A percentile compares a stretch with the other conserved stretches of the same genome.
These are phyloP conservation scores for Colletotrichum eremochloae DNA, from an alignment of 2,329 filamentous ascomycete genomes.

Conservation along the genomic window DNA sequence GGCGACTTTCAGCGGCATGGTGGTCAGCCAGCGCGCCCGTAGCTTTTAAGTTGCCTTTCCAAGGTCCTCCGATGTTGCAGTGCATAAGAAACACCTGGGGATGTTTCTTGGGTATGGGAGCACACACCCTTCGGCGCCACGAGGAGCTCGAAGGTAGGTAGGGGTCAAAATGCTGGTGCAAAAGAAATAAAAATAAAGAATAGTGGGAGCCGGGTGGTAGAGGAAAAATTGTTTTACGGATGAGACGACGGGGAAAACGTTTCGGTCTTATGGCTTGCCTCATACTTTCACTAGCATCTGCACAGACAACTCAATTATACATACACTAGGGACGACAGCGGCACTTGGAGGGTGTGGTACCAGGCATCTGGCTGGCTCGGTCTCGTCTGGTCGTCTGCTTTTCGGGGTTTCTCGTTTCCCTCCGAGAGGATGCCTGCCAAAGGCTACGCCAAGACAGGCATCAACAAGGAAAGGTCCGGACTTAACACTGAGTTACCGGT, in stretches of 20 bases:
- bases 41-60: constrained; percentile 7
- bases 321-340: constrained; percentile 10
- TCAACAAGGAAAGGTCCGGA: constrained; percentile 20
- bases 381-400: background rate
- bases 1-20: constrained; percentile 50
- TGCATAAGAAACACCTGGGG: background rate
- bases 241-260: constrained; percentile 34
- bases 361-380: constrained; percentile 7
- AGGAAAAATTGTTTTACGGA: background rate
- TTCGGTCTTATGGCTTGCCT: constrained; percentile 33
- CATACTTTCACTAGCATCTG: constrained; percentile 15
- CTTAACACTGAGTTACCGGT: constrained; percentile 31
- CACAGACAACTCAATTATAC: constrained; percentile 27
- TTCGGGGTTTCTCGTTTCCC: background rate
- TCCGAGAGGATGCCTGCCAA: background rate
- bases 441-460: constrained; percentile 2
- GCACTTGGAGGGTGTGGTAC: constrained; percentile 6
- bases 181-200: background rate
- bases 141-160: constrained; percentile 7
- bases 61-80: constrained; percentile 32
- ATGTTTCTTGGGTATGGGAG: background rate
- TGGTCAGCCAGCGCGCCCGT: constrained; percentile 1
- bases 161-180: background rate
- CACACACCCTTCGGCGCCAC: constrained; percentile 22
- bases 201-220: background rate